Evolutionary conservation across 1,284 basidiomycete genomes (phyloP), one percentile per base, ranked within the genome.

Genomic region (Inonotus hispidus): DNA sequence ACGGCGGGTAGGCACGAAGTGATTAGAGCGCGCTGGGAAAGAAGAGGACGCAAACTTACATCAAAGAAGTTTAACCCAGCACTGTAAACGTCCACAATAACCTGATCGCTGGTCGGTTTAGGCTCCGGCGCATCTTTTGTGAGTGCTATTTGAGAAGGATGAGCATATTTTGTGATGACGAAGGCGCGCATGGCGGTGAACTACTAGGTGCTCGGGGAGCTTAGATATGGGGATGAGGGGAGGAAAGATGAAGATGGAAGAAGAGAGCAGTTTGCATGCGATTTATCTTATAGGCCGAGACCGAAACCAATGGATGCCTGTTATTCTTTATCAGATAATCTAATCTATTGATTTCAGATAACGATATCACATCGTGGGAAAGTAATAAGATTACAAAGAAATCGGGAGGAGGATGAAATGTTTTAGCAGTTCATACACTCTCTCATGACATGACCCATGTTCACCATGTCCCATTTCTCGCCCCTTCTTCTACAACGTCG

Each of bases 31-130:
- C 39, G 32, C 8, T 43, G 11, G 41, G 16, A 21, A 43, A 43
- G 41, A 47, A 54, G 35, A 16, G 53, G 27, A 53, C 6, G 37
- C 16, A 35, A 14, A 69, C 81, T 56, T 64, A 86, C 87, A 68
- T 92, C 90, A 70, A 90, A 93, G 76, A 89, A 93, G 73, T 93
- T 92, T 60, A 92, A 75, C 1, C 80, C 86, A 5, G 87, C 84
- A 53, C 84, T 85, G 72, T 92, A 86, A 2, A 97, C 85, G 64
- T 96, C 92, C 14, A 96, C 81, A 29, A 97, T 71, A 27, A 97
- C 82, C 62, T 95, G 79, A 46, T 81, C 79, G 25, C 76, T 72
- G 47, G 72, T 75, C 1, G 80, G 72, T 56, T 68, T 75, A 14
- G 84, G 93, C 69, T 82, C 85, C 29, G 87, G 82, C 7, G 81